Conservation (phyloP, 2,329 filamentous ascomycete genomes). For the Phyllosticta ampelicida region DNA sequence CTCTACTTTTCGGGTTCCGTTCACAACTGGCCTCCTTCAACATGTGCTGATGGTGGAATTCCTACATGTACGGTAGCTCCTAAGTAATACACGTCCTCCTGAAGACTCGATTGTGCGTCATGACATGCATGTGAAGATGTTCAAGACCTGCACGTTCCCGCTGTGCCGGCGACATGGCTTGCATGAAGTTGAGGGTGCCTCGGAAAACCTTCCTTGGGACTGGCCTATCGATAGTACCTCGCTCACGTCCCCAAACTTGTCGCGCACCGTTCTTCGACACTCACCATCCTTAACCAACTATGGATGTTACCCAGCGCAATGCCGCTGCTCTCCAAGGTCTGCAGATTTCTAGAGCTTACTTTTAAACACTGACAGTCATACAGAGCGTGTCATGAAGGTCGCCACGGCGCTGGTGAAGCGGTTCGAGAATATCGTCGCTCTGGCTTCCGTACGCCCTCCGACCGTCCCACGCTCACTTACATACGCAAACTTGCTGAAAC, state of each 20-base stretch:
- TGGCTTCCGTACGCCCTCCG: conserved; percentile 35
- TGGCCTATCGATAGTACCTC: neutral
- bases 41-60: neutral
- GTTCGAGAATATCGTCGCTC: conserved; percentile 46
- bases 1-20: neutral
- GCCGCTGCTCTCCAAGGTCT: conserved; percentile 30
- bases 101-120: neutral
- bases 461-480: too few relatives aligned
- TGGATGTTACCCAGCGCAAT: conserved; percentile 33
- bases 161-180: neutral
- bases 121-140: neutral
- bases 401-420: conserved; percentile 36
- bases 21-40: conserved; percentile 5
- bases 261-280: neutral
- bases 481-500: neutral
- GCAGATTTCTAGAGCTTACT: neutral
- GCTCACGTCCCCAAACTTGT: neutral
- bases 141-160: neutral
- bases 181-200: neutral
- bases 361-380: neutral
- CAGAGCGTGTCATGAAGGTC: conserved; percentile 31
- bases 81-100: neutral
- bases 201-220: neutral
- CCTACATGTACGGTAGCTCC: neutral
- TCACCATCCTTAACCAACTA: conserved; percentile 13